Evolutionary conservation across 768 basidiomycete genomes (phyloP).

Genomic region (Boletus sensibilis): DNA sequence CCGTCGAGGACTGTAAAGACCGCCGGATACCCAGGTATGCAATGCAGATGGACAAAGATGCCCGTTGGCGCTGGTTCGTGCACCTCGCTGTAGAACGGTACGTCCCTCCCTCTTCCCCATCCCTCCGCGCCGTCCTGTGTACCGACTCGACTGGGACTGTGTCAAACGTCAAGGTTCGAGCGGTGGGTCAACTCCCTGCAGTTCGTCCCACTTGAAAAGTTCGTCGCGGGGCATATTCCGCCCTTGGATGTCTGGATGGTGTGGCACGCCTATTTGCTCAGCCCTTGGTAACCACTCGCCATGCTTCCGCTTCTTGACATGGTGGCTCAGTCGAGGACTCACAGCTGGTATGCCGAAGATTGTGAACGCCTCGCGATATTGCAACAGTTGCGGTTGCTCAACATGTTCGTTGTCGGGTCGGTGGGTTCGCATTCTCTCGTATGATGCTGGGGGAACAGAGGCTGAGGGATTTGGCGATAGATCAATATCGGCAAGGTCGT

Average conservation of each 20-base stretch:
- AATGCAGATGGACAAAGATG: conserved; percentile 23
- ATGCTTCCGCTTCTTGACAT: background rate
- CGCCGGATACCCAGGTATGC: conserved; percentile 27
- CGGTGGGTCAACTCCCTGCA: conserved; percentile 31
- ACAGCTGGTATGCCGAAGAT: conserved; percentile 35
- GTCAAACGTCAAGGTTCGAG: conserved; percentile 31
- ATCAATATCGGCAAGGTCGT: conserved; percentile 25
- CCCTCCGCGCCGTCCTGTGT: background rate
- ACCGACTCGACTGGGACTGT: background rate
- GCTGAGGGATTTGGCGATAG: conserved; percentile 8
- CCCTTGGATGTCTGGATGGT: conserved; percentile 44
- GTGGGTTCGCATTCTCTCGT: conserved; percentile 15
- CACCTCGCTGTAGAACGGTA: conserved; percentile 39
- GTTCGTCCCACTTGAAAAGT: conserved; percentile 26
- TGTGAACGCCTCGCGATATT: conserved; percentile 31
- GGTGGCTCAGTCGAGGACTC: background rate
- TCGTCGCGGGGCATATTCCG: conserved; percentile 29
- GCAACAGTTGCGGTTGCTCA: conserved; percentile 27
- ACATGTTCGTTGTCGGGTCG: conserved; percentile 29
- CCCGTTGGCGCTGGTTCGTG: conserved; percentile 42
- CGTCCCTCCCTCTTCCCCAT: background rate
- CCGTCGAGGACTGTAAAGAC: conserved; percentile 31
- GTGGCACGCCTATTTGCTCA: conserved; percentile 43
- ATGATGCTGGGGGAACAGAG: background rate
- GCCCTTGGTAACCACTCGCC: conserved; percentile 29